A percentile compares a stretch with the other conserved stretches of the same genome.
Evolutionary conservation across 2,329 filamentous ascomycete genomes (phyloP).

Genomic region (Hortaea werneckii): DNA sequence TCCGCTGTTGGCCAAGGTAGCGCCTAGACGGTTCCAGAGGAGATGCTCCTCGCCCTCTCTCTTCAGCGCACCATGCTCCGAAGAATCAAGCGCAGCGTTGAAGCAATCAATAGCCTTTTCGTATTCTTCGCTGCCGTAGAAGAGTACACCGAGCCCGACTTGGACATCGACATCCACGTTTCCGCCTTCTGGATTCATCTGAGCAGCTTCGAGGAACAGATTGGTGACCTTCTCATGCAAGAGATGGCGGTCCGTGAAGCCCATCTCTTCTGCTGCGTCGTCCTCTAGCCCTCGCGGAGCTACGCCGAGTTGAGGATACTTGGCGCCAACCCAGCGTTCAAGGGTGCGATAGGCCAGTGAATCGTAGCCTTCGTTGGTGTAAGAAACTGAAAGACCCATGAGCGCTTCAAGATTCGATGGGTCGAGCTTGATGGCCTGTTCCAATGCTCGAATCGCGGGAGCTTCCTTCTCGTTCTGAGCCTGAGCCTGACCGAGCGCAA

Average conservation of each 20-base stretch:
- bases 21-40: constrained; percentile 93
- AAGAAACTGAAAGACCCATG: constrained; percentile 92
- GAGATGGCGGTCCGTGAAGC: constrained; percentile 84
- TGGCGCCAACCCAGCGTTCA: constrained; percentile 91
- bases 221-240: constrained; percentile 85
- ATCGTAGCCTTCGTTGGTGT: constrained; percentile 98
- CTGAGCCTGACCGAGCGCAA: constrained; percentile 80
- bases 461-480: constrained; percentile 98
- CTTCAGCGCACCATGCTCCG: constrained; percentile 75
- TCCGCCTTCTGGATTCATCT: constrained; percentile 80
- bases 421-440: constrained; percentile 81
- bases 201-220: constrained; percentile 84
- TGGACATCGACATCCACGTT: constrained; percentile 99
- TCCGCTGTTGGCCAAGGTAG: constrained; percentile 89
- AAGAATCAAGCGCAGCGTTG: constrained; percentile 75
- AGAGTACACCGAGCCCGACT: constrained; percentile 89
- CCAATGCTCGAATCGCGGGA: constrained; percentile 84
- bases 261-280: constrained; percentile 55
- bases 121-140: constrained; percentile 96
- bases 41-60: constrained; percentile 79
- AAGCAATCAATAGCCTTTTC: constrained; percentile 99
- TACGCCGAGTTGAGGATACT: constrained; percentile 76
- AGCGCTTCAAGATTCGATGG: constrained; percentile 77
- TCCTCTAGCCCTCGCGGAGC: constrained; percentile 60
- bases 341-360: constrained; percentile 91